Percentiles rank a stretch among this genome's conserved stretches.
Conservation (phyloP, 805 yeast genomes). For the Myxozyma lipomycoides region DNA sequence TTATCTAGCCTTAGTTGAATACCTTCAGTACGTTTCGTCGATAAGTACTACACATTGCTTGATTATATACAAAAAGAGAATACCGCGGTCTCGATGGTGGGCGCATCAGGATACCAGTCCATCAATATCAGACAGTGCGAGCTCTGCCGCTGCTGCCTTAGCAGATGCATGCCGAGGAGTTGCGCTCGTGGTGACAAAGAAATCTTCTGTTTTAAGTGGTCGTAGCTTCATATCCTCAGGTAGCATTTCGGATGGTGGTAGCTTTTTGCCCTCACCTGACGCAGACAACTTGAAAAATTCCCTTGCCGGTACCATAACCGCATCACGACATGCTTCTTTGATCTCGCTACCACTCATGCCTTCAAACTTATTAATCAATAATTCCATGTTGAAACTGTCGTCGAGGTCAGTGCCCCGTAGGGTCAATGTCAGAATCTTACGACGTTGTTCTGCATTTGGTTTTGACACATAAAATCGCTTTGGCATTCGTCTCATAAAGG, state of each 20-base stretch:
- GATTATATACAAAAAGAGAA: no score
- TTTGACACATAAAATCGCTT: slow-evolving; percentile 75
- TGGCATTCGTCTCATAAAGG: slow-evolving; percentile 89
- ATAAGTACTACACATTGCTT: no score
- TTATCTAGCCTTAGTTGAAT: no score
- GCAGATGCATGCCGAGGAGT: slow-evolving; percentile 1
- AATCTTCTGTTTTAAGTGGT: slow-evolving; percentile 63
- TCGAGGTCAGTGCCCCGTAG: slow-evolving; percentile 64
- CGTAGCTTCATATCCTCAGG: slow-evolving; percentile 42
- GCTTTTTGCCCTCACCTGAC: slow-evolving; percentile 34
- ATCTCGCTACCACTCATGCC: slow-evolving; percentile 90
- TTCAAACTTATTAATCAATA: slow-evolving; percentile 58
- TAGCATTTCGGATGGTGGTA: neutral
- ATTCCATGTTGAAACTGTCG: slow-evolving; percentile 53
- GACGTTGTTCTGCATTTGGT: slow-evolving; percentile 67
- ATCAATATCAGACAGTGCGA: neutral
- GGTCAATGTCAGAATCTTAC: slow-evolving; percentile 63
- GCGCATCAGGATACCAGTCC: no score
- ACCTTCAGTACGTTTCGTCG: no score
- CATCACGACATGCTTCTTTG: slow-evolving; percentile 87
- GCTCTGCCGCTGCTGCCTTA: neutral
- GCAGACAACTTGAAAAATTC: slow-evolving; percentile 70
- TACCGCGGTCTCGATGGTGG: no score
- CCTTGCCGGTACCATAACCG: slow-evolving; percentile 83
- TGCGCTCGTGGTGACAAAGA: slow-evolving; percentile 40